Percentiles rank a stretch among this genome's conserved stretches.
Conservation (phyloP, 1,284 basidiomycete genomes). For the Melanopsichium pennsylvanicum region DNA sequence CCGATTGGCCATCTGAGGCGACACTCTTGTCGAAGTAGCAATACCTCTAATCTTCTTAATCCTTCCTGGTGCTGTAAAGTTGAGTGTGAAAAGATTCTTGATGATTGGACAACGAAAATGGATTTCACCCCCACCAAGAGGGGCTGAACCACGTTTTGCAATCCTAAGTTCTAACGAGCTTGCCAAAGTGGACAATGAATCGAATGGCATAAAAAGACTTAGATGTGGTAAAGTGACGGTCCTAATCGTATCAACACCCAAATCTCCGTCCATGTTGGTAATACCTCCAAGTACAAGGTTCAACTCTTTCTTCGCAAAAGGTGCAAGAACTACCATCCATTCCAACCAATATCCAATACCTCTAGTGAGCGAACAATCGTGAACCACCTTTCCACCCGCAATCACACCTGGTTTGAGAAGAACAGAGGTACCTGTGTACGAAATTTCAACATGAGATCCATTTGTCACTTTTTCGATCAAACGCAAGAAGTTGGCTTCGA, state of each 20-base stretch:
- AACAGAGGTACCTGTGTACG: conserved; percentile 74
- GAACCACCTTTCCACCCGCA: conserved; percentile 79
- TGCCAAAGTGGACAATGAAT: conserved; percentile 33
- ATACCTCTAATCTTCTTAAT: conserved; percentile 95
- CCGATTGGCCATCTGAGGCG: conserved; percentile 94
- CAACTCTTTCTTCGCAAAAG: conserved; percentile 89
- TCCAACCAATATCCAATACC: conserved; percentile 95
- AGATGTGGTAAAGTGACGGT: conserved; percentile 92
- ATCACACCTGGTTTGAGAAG: conserved; percentile 91
- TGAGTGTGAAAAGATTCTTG: conserved; percentile 80
- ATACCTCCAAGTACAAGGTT: conserved; percentile 84
- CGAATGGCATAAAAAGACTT: conserved; percentile 73
- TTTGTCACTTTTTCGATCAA: conserved; percentile 92
- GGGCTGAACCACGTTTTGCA: conserved; percentile 88
- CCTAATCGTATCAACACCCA: conserved; percentile 79
- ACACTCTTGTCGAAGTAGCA: conserved; percentile 79
- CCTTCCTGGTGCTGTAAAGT: conserved; percentile 88
- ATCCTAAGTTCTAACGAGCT: conserved; percentile 72
- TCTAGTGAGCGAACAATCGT: conserved; percentile 86
- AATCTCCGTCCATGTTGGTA: conserved; percentile 75
- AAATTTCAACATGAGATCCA: conserved; percentile 94
- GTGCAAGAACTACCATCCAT: conserved; percentile 85
- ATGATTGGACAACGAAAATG: conserved; percentile 92
- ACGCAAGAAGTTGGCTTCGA: conserved; percentile 88
- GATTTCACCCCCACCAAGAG: conserved; percentile 89